Conservation (phyloP, 768 basidiomycete genomes). For the Mycena leptocephala region DNA sequence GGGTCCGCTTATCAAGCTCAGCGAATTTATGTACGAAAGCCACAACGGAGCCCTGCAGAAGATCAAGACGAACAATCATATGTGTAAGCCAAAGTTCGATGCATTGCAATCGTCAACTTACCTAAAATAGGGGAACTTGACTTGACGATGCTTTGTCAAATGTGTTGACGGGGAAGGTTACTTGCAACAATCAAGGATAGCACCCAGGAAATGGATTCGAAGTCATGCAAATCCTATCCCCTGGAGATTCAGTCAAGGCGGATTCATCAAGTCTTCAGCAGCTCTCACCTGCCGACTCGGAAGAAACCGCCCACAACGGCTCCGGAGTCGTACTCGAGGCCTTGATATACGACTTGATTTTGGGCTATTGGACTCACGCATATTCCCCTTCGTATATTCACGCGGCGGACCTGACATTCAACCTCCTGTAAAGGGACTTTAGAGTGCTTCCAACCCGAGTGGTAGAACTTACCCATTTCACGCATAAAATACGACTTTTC, state of each 20-base stretch:
- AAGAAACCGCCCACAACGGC: not conserved
- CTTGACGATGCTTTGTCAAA: not conserved
- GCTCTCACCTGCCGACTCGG: too few species aligned
- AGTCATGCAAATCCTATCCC: not conserved
- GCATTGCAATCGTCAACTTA: not conserved
- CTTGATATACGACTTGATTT: not conserved
- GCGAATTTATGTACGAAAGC: too few species aligned
- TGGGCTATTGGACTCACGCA: not conserved
- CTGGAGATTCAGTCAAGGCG: not conserved
- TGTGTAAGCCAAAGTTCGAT: too few species aligned
- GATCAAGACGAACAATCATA: too few species aligned
- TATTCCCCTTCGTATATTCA: conserved; percentile 2
- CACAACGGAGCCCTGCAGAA: too few species aligned
- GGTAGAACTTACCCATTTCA: too few species aligned
- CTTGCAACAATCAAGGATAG: not conserved
- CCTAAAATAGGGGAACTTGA: not conserved
- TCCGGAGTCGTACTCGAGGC: not conserved
- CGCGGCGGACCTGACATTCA: not conserved
- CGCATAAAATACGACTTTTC: too few species aligned
- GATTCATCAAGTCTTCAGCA: too few species aligned
- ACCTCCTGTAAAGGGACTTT: too few species aligned
- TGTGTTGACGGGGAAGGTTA: not conserved
- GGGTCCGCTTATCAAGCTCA: too few species aligned
- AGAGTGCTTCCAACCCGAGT: too few species aligned
- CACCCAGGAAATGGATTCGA: too few species aligned